Evolutionary conservation across 1,284 basidiomycete species (phyloP).

Genomic region (Trichosporon inkin): DNA sequence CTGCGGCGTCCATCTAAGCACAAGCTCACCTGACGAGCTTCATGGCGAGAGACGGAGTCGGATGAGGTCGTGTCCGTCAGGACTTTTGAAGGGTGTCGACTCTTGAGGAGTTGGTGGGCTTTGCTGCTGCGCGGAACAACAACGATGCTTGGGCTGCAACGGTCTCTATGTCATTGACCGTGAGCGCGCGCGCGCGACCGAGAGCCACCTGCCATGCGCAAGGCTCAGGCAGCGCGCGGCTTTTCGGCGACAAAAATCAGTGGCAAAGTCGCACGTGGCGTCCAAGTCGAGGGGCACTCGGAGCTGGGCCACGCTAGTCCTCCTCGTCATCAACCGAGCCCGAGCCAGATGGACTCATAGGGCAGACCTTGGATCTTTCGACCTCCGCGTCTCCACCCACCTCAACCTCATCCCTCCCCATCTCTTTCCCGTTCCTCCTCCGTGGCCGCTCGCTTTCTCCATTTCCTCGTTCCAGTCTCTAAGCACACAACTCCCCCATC

Average conservation of each 20-base stretch:
- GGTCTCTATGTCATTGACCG: conserved; percentile 2
- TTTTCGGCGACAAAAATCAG: conserved; percentile 6
- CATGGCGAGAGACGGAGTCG: conserved; percentile 50
- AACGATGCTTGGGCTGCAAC: conserved; percentile 4
- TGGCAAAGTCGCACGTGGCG: conserved; percentile 7
- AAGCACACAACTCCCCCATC: not conserved
- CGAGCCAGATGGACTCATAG: not conserved
- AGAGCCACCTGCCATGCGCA: not conserved
- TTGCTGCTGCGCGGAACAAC: conserved; percentile 8
- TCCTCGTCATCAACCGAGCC: conserved; percentile 5
- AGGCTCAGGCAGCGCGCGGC: no score
- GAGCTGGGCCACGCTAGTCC: not conserved
- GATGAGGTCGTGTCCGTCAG: conserved; percentile 21
- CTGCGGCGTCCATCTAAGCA: not conserved
- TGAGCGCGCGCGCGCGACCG: not conserved
- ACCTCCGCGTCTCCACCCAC: not conserved
- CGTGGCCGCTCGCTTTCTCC: conserved; percentile 1
- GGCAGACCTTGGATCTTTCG: not conserved
- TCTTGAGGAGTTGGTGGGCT: conserved; percentile 12
- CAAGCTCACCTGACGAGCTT: conserved; percentile 52
- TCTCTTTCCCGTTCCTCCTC: not conserved
- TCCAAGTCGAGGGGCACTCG: no score
- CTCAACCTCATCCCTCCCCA: conserved; percentile 1
- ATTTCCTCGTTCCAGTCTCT: not conserved
- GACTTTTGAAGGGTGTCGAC: conserved; percentile 14